These are phyloP conservation scores for Carex kokanica DNA, from an alignment of 176 grass and related monocot species.

Conservation along the genomic window DNA sequence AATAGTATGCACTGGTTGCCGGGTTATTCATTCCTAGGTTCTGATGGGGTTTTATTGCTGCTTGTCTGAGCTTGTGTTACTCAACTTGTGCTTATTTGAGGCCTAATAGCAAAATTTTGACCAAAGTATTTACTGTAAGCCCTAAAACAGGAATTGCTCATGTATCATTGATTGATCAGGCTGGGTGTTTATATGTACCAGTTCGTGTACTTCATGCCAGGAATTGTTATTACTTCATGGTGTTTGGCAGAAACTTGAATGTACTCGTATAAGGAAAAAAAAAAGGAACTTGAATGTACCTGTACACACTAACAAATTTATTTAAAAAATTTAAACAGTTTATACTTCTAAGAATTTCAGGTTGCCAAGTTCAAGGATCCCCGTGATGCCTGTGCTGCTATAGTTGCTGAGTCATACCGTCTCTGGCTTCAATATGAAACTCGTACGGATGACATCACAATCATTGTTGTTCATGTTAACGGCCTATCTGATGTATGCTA, in stretches of 20 bases:
- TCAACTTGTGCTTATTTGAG: background rate
- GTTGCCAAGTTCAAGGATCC: slow-evolving; percentile 97
- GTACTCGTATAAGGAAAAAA: background rate
- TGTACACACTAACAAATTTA: background rate
- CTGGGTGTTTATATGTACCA: background rate
- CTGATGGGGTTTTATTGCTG: background rate
- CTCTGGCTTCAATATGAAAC: slow-evolving; percentile 99
- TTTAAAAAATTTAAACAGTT: slow-evolving; percentile 27
- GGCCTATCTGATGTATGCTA: slow-evolving; percentile 81
- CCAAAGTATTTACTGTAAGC: background rate
- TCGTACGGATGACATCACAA: slow-evolving; percentile 98
- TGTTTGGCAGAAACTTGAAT: background rate
- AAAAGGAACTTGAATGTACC: background rate
- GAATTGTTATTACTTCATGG: background rate
- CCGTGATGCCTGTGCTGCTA: slow-evolving; percentile 93
- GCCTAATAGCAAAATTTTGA: background rate
- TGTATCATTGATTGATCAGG: background rate
- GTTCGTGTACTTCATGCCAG: background rate
- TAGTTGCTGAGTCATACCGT: slow-evolving; percentile 97
- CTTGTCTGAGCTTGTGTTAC: slow-evolving; percentile 3
- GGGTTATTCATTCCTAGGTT: slow-evolving; percentile 40
- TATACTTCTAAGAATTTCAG: slow-evolving; percentile 45
- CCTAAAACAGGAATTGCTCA: background rate
- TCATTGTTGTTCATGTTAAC: slow-evolving; percentile 90
- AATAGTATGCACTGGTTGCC: slow-evolving; percentile 43